Base-by-base conservation (phyloP, 208 protist genomes). In the Leishmania amazonensis region DNA sequence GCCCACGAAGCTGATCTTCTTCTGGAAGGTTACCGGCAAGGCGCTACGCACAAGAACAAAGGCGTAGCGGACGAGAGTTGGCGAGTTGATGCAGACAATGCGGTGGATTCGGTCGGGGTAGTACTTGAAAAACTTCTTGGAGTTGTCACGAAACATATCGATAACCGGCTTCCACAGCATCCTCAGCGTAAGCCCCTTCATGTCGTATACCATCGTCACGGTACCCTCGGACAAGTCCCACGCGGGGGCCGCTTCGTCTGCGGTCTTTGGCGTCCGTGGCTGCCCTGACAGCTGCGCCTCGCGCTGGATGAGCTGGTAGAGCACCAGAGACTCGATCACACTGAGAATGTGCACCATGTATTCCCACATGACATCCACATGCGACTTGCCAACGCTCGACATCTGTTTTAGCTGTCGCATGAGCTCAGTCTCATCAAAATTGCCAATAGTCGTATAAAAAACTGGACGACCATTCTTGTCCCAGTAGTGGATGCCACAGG, bases 401-500 rank as follows among this genome's bases (percentile, higher is more conserved):
- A 91, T 81, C 49, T 83, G 42, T 58, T 72, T 76, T 9, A 95
- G 83, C 4, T 87, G 81, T 31, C 62, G 47, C n/a, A 88, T 78
- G 17, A 93, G 64, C 17, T 74, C 57, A 13, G 54, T 51, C 64
- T 79, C 74, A 19, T 86, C 79, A 1, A 95, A 72, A 9, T 53
- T 68, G 19, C 72, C 60, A n/a, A 95, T 62, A 45, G 79, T 79
- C 19, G 82, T 62, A 64, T 94, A 96, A 75, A 92, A 53, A 5
- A 96, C 92, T 3, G 90, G 90, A 40, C 84, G 85, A 6, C 92
- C 92, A 7, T 78, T 68, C 68, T 90, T 92, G 84, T 96, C 92
- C 83, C 87, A 92, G 80, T 96, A 92, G 76, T 96, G 92, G 40
- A 95, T 78, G 51, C 81, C 85, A 35, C 82, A 86, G 21, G 85